Conservation (phyloP, 129 eudicot genomes). For the Flaveria sonorensis region DNA sequence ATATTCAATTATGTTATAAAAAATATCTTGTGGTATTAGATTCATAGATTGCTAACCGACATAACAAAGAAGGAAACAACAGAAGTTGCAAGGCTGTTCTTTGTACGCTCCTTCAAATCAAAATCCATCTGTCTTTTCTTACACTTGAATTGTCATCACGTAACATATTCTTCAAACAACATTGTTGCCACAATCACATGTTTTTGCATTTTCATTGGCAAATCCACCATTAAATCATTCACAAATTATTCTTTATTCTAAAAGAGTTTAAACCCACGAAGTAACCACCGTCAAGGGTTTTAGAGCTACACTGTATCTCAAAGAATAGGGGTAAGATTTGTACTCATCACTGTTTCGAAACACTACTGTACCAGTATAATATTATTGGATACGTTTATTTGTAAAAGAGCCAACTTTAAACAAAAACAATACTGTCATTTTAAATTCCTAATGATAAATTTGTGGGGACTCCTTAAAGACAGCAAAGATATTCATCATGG, state of each 20-base stretch:
- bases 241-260: no score
- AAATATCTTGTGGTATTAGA: neutral
- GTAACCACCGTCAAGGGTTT: no score
- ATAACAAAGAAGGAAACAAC: constrained; percentile 5
- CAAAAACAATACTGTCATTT: neutral
- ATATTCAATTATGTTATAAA: no score
- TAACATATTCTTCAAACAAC: neutral
- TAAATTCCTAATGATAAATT: neutral
- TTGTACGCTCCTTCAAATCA: constrained; percentile 11
- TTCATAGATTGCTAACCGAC: neutral
- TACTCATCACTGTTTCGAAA: no score
- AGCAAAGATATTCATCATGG: neutral
- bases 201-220: neutral
- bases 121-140: neutral
- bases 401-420: neutral
- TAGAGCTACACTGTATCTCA: no score
- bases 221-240: neutral
- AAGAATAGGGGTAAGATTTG: no score
- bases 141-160: neutral
- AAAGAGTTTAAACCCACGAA: neutral
- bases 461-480: neutral
- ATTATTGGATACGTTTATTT: no score
- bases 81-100: constrained; percentile 17
- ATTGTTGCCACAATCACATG: neutral
- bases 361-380: no score